These are phyloP conservation scores for Thelephora terrestris DNA, from an alignment of 1,284 basidiomycete genomes.

Conservation along the genomic window DNA sequence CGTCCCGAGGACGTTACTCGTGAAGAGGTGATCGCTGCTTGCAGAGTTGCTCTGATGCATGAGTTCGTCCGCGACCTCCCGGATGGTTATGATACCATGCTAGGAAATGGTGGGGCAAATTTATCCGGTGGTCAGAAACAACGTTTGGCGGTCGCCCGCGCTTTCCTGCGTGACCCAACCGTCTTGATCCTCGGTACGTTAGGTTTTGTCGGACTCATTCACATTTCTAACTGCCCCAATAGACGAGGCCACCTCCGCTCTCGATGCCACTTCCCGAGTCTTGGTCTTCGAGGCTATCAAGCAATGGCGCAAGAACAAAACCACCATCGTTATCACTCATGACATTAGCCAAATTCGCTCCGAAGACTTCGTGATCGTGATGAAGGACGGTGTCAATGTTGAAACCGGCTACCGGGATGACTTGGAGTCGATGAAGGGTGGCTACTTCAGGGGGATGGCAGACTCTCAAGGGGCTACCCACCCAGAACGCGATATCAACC, in stretches of 20 bases:
- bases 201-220: not conserved
- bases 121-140: conserved; percentile 94
- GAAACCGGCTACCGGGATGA: conserved; percentile 84
- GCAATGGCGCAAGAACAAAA: conserved; percentile 71
- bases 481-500: conserved; percentile 18
- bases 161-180: conserved; percentile 77
- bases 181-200: conserved; percentile 84
- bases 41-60: conserved; percentile 79
- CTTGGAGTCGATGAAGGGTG: conserved; percentile 44
- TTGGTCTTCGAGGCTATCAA: conserved; percentile 87
- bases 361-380: conserved; percentile 86
- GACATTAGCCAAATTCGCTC: conserved; percentile 78
- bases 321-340: conserved; percentile 95
- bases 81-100: conserved; percentile 78
- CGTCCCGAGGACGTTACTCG: conserved; percentile 41
- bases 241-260: conserved; percentile 96
- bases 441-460: conserved; percentile 52
- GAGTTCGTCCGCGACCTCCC: conserved; percentile 81
- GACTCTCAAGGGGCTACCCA: conserved; percentile 32
- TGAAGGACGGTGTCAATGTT: conserved; percentile 73
- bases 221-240: conserved; percentile 1
- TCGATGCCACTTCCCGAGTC: conserved; percentile 83
- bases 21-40: conserved; percentile 72
- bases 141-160: conserved; percentile 84
- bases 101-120: conserved; percentile 67